Evolutionary conservation across 2,329 filamentous ascomycete genomes (phyloP).

Genomic region (Epichloe sylvatica): DNA sequence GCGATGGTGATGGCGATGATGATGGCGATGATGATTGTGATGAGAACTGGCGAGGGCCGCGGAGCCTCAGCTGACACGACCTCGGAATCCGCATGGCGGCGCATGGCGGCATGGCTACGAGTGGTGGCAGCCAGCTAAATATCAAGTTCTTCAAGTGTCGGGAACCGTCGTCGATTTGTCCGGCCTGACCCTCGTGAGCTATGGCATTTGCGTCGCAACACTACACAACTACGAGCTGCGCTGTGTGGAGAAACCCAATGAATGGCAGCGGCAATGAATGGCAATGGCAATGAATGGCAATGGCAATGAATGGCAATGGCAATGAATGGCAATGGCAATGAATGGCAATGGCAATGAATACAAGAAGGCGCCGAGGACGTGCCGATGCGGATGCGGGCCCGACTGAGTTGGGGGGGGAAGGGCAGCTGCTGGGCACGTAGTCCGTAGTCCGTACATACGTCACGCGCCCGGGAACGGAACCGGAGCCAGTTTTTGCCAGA

Average conservation of each 20-base stretch:
- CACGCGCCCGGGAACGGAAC: no score
- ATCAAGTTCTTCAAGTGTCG: not conserved
- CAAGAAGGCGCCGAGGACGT: no score
- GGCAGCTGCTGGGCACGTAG: no score
- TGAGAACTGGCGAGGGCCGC: not conserved
- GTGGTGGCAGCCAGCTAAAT: no score
- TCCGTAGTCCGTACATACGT: no score
- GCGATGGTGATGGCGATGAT: no score
- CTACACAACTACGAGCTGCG: no score
- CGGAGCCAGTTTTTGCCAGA: no score
- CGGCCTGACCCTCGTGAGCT: no score
- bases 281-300: not conserved
- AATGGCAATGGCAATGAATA: not conserved
- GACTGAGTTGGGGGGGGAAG: no score
- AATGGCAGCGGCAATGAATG: not conserved
- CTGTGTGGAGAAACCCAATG: not conserved
- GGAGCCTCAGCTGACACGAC: not conserved
- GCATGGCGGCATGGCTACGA: constrained; percentile 7
- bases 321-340: not conserved
- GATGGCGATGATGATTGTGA: not conserved
- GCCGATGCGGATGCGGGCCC: no score
- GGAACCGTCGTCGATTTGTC: not conserved
- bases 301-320: not conserved
- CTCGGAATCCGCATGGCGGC: not conserved
- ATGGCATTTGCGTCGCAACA: no score